These are phyloP conservation scores for Schwanniomyces pseudopolymorphus DNA, from an alignment of 805 yeast genomes.

Conservation along the genomic window DNA sequence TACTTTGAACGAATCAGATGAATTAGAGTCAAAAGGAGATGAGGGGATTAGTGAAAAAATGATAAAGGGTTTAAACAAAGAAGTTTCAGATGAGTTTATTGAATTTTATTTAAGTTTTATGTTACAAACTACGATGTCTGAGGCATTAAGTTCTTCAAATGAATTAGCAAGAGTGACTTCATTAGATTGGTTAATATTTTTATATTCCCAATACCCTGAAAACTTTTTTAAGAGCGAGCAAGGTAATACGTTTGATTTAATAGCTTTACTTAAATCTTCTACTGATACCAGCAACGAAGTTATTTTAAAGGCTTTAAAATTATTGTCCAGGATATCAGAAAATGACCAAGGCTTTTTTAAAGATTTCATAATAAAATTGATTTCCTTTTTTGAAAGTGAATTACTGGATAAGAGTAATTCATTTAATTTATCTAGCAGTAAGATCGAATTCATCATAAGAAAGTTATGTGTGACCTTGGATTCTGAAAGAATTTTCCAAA, in stretches of 20 bases:
- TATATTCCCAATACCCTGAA: slow-evolving; percentile 62
- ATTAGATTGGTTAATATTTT: slow-evolving; percentile 84
- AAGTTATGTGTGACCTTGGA: slow-evolving; percentile 79
- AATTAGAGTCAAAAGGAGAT: slow-evolving; percentile 20
- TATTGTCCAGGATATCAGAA: slow-evolving; percentile 73
- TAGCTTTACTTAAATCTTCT: slow-evolving; percentile 71
- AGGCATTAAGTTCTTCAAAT: slow-evolving; percentile 47
- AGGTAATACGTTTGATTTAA: slow-evolving; percentile 50
- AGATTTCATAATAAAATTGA: slow-evolving; percentile 68
- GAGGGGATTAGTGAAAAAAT: slow-evolving; percentile 23
- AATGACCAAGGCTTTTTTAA: slow-evolving; percentile 75
- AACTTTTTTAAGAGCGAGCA: slow-evolving; percentile 24
- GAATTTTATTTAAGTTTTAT: slow-evolving; percentile 47
- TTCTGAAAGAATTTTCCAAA: slow-evolving; percentile 79
- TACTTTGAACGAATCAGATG: slow-evolving; percentile 23
- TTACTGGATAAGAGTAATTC: slow-evolving; percentile 8
- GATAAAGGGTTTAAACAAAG: slow-evolving; percentile 44
- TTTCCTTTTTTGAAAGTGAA: slow-evolving; percentile 70
- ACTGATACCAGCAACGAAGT: slow-evolving; percentile 74
- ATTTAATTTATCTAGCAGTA: slow-evolving; percentile 30
- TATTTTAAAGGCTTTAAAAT: slow-evolving; percentile 66
- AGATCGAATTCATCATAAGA: slow-evolving; percentile 73
- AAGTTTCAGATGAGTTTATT: slow-evolving; percentile 39
- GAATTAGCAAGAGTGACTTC: slow-evolving; percentile 82
- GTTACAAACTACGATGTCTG: slow-evolving; percentile 68